Evolutionary conservation across 257 asterid genomes (phyloP).

Genomic region (Gentiana dahurica): DNA sequence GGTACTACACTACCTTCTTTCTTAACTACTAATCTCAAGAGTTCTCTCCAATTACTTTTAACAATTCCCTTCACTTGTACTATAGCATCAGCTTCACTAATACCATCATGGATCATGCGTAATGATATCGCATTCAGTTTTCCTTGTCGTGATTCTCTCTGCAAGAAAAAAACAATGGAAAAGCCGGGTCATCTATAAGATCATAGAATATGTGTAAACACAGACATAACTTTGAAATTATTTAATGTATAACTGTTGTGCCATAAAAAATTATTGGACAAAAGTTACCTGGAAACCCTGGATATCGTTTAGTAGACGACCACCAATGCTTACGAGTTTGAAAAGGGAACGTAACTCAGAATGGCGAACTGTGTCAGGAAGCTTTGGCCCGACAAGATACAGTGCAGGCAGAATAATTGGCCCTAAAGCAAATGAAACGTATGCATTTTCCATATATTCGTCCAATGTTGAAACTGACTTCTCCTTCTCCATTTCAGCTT

Average conservation of each 20-base stretch:
- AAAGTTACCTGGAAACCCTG: constrained; percentile 52
- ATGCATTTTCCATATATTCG: constrained; percentile 65
- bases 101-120: constrained; percentile 28
- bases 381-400: constrained; percentile 74
- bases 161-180: constrained; percentile 10
- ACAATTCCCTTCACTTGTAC: constrained; percentile 34
- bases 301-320: constrained; percentile 82
- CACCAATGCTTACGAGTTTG: constrained; percentile 60
- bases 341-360: constrained; percentile 45
- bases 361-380: constrained; percentile 55
- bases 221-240: no score
- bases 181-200: neutral
- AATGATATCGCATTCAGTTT: constrained; percentile 57
- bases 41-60: constrained; percentile 38
- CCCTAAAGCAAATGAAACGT: constrained; percentile 77
- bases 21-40: constrained; percentile 49
- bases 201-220: no score
- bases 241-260: neutral
- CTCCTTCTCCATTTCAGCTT: constrained; percentile 57
- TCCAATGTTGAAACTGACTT: constrained; percentile 41
- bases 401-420: constrained; percentile 79
- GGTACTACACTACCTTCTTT: constrained; percentile 46
- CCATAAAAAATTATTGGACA: neutral
- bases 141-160: constrained; percentile 75
- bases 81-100: constrained; percentile 37